These are phyloP conservation scores for Kuraishia capsulata DNA, from an alignment of 805 yeast genomes.

Conservation along the genomic window DNA sequence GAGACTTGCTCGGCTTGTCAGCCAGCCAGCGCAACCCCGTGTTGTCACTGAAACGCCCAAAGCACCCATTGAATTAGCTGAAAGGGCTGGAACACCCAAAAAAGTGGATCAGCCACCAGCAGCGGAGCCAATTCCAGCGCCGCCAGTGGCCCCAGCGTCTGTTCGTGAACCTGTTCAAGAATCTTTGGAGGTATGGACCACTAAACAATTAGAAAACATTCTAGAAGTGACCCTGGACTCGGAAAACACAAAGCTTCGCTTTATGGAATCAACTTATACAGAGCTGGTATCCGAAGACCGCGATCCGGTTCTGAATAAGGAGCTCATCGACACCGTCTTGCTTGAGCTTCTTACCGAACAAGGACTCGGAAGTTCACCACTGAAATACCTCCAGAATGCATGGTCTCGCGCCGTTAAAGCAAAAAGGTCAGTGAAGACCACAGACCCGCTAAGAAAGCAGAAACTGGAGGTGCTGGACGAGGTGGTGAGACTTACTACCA, in stretches of 20 bases:
- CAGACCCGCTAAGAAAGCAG: conserved; percentile 25
- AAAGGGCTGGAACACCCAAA: conserved; percentile 1
- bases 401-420: conserved; percentile 31
- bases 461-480: conserved; percentile 36
- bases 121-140: background rate
- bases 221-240: conserved; percentile 23
- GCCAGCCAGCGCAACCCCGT: conserved; percentile 2
- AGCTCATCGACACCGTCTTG: conserved; percentile 38
- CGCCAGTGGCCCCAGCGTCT: background rate
- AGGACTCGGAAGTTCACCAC: conserved; percentile 33
- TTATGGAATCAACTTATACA: conserved; percentile 14
- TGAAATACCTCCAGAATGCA: conserved; percentile 35
- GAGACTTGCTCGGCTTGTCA: conserved; percentile 37
- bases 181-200: conserved; percentile 31
- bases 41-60: conserved; percentile 3
- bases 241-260: conserved; percentile 6
- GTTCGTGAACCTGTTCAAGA: conserved; percentile 6
- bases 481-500: conserved; percentile 37
- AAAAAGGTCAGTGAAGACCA: conserved; percentile 33
- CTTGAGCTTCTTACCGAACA: conserved; percentile 47
- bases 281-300: conserved; percentile 10
- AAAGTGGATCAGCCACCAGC: background rate
- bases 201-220: conserved; percentile 23
- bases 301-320: conserved; percentile 14
- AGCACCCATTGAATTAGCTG: conserved; percentile 5